A percentile compares a stretch with the other conserved stretches of the same genome.
Evolutionary conservation across 2,329 filamentous ascomycete species (phyloP).

Genomic region (Fusarium multiceps): DNA sequence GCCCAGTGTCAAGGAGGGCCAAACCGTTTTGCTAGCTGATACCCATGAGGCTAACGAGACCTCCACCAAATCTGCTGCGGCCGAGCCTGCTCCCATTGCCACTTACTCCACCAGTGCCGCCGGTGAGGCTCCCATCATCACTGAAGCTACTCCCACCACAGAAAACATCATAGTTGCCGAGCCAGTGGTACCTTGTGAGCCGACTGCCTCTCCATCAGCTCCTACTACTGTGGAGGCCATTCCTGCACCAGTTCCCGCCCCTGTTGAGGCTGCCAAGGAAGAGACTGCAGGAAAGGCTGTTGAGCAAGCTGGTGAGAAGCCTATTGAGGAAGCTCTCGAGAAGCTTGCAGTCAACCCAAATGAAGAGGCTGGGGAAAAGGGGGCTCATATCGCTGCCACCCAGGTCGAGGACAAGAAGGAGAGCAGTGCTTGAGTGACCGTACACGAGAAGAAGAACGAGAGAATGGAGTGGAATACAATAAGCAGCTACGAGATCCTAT

Average conservation of each 20-base stretch:
- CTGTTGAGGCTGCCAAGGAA: slow-evolving; percentile 34
- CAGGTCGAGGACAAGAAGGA: slow-evolving; percentile 27
- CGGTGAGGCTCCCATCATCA: background rate
- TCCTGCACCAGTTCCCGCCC: slow-evolving; percentile 15
- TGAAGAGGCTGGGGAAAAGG: slow-evolving; percentile 23
- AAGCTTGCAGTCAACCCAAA: slow-evolving; percentile 25
- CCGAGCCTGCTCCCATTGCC: background rate
- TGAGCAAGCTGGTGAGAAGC: slow-evolving; percentile 32
- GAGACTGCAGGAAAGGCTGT: slow-evolving; percentile 32
- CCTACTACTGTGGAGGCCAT: slow-evolving; percentile 5
- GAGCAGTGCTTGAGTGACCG: background rate
- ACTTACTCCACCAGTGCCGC: background rate
- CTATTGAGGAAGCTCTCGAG: slow-evolving; percentile 33
- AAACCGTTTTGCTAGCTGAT: slow-evolving; percentile 47
- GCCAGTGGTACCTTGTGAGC: slow-evolving; percentile 6
- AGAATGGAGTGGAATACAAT: slow-evolving; percentile 17
- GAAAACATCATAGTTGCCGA: slow-evolving; percentile 10
- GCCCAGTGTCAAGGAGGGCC: slow-evolving; percentile 53
- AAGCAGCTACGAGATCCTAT: slow-evolving; percentile 28
- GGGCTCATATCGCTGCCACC: background rate
- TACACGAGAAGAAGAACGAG: background rate
- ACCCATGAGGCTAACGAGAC: slow-evolving; percentile 28
- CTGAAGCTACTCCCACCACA: background rate
- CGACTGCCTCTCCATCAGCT: background rate
- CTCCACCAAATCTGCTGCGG: slow-evolving; percentile 4